These are phyloP conservation scores for Neurospora tetraspora DNA, from an alignment of 495 filamentous ascomycete genomes.

Conservation along the genomic window DNA sequence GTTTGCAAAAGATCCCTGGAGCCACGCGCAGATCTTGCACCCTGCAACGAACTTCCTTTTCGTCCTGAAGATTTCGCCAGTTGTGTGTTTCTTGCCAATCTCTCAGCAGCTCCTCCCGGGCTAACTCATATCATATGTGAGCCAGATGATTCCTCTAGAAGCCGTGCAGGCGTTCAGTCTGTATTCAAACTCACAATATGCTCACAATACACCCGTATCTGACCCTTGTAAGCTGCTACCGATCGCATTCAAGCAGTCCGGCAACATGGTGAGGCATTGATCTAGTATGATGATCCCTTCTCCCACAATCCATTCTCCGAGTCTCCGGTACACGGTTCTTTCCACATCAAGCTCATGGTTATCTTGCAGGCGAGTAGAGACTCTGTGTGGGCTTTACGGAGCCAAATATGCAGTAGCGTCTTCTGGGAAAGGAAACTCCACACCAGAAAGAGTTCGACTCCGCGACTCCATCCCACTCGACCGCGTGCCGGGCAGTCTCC, in stretches of 20 bases:
- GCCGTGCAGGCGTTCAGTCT: not conserved
- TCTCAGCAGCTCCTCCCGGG: not conserved
- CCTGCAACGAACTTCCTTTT: slow-evolving; percentile 2
- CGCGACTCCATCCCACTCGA: not conserved
- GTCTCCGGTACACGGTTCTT: not conserved
- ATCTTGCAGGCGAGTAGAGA: not conserved
- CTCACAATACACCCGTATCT: not conserved
- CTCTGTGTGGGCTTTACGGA: not conserved
- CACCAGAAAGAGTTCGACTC: not conserved
- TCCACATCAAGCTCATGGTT: not conserved
- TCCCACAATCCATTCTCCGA: not conserved
- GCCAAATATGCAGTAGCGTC: not conserved
- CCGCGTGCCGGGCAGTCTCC: not conserved
- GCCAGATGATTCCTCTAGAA: not conserved
- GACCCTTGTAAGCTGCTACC: not conserved
- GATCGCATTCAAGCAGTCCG: not conserved
- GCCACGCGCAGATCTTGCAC: slow-evolving; percentile 27
- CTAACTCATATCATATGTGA: not conserved
- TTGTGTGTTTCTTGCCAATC: not conserved
- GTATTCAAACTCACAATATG: not conserved
- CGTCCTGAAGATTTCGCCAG: not conserved
- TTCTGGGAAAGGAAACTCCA: not conserved
- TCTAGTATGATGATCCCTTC: not conserved
- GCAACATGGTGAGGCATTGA: not conserved
- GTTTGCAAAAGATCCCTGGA: slow-evolving; percentile 24